Evolutionary conservation across 108 stramenopile genomes (phyloP), one percentile per base, ranked within the genome.

Genomic region (Craspedostauros australis): DNA sequence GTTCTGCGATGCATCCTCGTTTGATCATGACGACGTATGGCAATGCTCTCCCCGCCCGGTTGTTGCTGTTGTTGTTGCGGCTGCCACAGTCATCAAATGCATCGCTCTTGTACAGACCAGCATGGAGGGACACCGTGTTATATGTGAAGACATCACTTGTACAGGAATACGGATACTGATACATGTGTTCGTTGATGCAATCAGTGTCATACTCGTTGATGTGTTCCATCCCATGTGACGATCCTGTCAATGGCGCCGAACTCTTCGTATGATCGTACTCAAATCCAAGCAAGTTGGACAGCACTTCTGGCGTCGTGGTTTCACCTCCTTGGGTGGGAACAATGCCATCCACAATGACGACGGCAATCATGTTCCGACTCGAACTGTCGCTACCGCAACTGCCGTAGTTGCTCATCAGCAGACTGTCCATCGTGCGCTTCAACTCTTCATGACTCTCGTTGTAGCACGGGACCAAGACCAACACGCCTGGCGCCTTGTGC

Each of bases 391-490:
- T n/a, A n/a, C n/a, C n/a, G n/a, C n/a, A n/a, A 23, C 61, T 59
- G 16, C 72, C 72, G 46, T 77, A 77, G 4, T 73, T 72, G 2
- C 72, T 73, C 23, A 50, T 62, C 19, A 72, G 24, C 0, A 77
- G 62, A 11, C 59, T 62, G 38, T 77, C 58, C 33, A 77, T 73
- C 12, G 76, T 77, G 58, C 73, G 73, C 43, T 66, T 53, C 31
- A 77, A 42, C 34, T 77, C 76, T 21, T 60, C 16, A 14, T 68
- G 70, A 16, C 76, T 72, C 46, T 77, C 76, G 21, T 77, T 77
- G 57, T 77, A 77, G 18, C 76, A 77, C 0, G 76, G 76, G 20
- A 77, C 72, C 72, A 77, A 66, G 33, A 77, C 50, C 23, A 77
- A 66, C 38, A 77, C 76, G 21, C 62, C 62, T 7, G 40, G 20